Evolutionary conservation across 2,329 filamentous ascomycete species (phyloP).

Genomic region (Pyricularia grisea): DNA sequence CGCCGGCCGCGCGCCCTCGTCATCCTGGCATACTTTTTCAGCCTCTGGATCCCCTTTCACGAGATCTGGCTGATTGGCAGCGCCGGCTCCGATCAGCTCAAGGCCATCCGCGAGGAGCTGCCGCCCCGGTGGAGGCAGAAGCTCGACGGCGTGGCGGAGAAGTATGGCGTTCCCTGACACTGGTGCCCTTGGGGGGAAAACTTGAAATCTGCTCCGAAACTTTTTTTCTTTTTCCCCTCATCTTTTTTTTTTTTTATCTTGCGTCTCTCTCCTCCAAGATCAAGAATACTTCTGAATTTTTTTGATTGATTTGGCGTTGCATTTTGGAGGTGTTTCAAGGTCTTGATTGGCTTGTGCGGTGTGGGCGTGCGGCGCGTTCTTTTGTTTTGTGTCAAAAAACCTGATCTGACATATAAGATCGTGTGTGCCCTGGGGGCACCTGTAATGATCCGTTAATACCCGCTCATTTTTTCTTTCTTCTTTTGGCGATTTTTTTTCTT

Average conservation of each 20-base stretch:
- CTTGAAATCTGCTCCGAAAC: too few species aligned
- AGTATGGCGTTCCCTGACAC: conserved; percentile 10
- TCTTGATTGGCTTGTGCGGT: neutral
- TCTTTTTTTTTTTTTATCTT: neutral
- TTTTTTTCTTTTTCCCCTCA: neutral
- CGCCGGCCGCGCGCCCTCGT: conserved; percentile 25
- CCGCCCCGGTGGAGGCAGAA: conserved; percentile 24
- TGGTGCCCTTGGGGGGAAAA: neutral
- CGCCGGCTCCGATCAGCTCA: conserved; percentile 25
- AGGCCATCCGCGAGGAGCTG: conserved; percentile 23
- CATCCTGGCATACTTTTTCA: conserved; percentile 27
- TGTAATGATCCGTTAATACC: neutral
- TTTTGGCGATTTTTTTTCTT: neutral
- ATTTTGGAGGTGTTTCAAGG: neutral
- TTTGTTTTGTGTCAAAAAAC: neutral
- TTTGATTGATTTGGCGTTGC: neutral
- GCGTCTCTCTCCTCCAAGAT: too few species aligned
- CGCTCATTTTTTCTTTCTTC: neutral
- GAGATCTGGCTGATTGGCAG: conserved; percentile 25
- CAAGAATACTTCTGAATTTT: too few species aligned
- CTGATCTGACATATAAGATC: neutral
- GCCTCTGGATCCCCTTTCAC: conserved; percentile 22
- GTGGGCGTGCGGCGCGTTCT: neutral
- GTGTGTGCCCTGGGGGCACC: neutral
- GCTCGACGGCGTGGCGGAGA: conserved; percentile 21